Conservation (phyloP, 805 yeast species). For the Candida vartiovaarae region DNA sequence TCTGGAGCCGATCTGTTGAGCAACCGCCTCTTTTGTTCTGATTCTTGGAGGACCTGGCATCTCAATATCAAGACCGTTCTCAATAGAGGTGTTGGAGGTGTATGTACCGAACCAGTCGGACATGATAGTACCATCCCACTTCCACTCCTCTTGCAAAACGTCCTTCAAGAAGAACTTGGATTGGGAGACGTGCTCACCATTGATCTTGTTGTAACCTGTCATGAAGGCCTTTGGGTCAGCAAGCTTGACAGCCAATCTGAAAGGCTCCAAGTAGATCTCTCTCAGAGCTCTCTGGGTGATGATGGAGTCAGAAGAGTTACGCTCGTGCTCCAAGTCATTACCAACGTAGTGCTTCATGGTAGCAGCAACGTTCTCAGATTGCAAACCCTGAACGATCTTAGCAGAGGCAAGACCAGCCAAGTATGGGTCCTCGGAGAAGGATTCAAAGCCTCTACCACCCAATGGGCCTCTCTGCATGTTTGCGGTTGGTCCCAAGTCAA, state of each 20-base stretch:
- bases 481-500: slow-evolving; percentile 42
- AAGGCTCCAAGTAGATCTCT: slow-evolving; percentile 58
- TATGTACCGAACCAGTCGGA: slow-evolving; percentile 62
- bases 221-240: slow-evolving; percentile 48
- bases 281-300: slow-evolving; percentile 56
- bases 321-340: slow-evolving; percentile 54
- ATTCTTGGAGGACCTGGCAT: slow-evolving; percentile 60
- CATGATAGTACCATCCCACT: slow-evolving; percentile 48
- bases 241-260: slow-evolving; percentile 49
- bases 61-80: slow-evolving; percentile 55
- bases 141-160: slow-evolving; percentile 49
- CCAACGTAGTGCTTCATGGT: slow-evolving; percentile 57
- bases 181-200: slow-evolving; percentile 53
- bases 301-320: slow-evolving; percentile 40
- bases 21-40: slow-evolving; percentile 29
- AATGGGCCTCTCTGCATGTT: slow-evolving; percentile 52
- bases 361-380: slow-evolving; percentile 42
- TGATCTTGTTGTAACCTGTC: slow-evolving; percentile 59
- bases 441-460: slow-evolving; percentile 59
- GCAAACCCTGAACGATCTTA: slow-evolving; percentile 48
- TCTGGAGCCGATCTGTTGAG: slow-evolving; percentile 35
- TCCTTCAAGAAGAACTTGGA: slow-evolving; percentile 35
- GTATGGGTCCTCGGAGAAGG: slow-evolving; percentile 56
- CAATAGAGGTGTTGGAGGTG: slow-evolving; percentile 37
- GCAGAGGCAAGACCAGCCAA: slow-evolving; percentile 41